Evolutionary conservation across 2,329 filamentous ascomycete genomes (phyloP).

Genomic region (Tolypocladium ovalisporum): DNA sequence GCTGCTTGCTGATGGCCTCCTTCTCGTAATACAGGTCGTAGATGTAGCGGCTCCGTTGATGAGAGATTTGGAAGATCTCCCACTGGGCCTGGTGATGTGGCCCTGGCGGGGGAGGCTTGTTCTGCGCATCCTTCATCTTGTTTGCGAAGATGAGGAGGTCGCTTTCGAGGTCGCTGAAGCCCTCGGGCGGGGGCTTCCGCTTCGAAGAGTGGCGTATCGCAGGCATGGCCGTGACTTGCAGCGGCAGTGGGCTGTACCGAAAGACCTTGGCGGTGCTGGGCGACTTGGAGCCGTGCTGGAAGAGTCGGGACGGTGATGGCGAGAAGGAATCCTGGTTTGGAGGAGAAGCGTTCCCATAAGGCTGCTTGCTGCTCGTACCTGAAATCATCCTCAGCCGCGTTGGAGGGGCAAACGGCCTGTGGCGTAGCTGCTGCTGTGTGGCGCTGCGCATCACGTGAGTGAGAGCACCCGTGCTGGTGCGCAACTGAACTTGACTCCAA

Average conservation of each 20-base stretch:
- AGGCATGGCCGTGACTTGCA: slow-evolving; percentile 46
- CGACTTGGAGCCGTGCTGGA: neutral
- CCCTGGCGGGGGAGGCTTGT: slow-evolving; percentile 69
- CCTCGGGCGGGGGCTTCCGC: slow-evolving; percentile 73
- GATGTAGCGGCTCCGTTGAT: slow-evolving; percentile 85
- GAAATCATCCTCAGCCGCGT: slow-evolving; percentile 5
- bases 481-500: slow-evolving; percentile 12
- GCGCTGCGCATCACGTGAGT: slow-evolving; percentile 18
- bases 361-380: neutral
- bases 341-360: neutral
- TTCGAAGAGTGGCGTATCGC: slow-evolving; percentile 65
- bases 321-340: neutral
- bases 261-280: neutral
- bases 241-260: neutral
- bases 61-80: slow-evolving; percentile 95
- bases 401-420: slow-evolving; percentile 7
- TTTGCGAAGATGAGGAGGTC: slow-evolving; percentile 77
- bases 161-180: slow-evolving; percentile 81
- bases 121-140: slow-evolving; percentile 94
- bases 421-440: slow-evolving; percentile 6
- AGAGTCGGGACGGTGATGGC: neutral
- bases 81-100: slow-evolving; percentile 84
- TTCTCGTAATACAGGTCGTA: slow-evolving; percentile 98
- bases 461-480: slow-evolving; percentile 3
- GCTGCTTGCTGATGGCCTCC: slow-evolving; percentile 80